Conservation (phyloP, 768 basidiomycete genomes). For the Mycena vulgaris region DNA sequence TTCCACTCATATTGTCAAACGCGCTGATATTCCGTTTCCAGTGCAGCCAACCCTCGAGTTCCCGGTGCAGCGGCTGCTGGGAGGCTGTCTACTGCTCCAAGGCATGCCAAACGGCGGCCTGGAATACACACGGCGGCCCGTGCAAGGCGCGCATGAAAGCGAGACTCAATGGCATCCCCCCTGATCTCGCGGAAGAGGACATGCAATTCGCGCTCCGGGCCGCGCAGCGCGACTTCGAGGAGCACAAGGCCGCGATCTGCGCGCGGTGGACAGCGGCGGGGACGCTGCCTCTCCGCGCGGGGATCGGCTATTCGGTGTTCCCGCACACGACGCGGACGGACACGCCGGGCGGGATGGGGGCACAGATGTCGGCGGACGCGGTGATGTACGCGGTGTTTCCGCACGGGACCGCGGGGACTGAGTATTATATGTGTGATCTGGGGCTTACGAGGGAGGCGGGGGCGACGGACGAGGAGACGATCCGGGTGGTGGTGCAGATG, state of each 20-base stretch:
- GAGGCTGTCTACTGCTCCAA: constrained; percentile 20
- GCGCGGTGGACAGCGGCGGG: background rate
- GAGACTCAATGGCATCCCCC: constrained; percentile 1
- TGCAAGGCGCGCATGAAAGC: background rate
- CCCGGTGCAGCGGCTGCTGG: constrained; percentile 23
- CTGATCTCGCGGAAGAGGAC: constrained; percentile 15
- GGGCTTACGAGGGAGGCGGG: constrained; percentile 10
- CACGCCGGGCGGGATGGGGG: background rate
- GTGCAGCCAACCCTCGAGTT: background rate
- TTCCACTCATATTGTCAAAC: background rate
- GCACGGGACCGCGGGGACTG: constrained; percentile 3
- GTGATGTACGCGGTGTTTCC: constrained; percentile 12
- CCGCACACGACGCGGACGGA: constrained; percentile 1
- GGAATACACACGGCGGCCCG: background rate
- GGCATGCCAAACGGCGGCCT: constrained; percentile 10
- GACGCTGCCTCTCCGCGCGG: constrained; percentile 26
- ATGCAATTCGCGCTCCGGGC: constrained; percentile 26
- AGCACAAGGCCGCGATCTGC: constrained; percentile 23
- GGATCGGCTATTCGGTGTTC: constrained; percentile 27
- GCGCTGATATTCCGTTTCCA: background rate
- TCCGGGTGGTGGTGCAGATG: constrained; percentile 20
- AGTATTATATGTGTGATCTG: constrained; percentile 31
- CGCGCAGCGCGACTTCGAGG: constrained; percentile 24
- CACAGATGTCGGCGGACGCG: constrained; percentile 17
- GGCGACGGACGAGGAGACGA: constrained; percentile 6